Percentiles rank a stretch among this genome's conserved stretches.
These are phyloP conservation scores for Paecilomyces variotii DNA, from an alignment of 2,329 filamentous ascomycete genomes.

Conservation along the genomic window DNA sequence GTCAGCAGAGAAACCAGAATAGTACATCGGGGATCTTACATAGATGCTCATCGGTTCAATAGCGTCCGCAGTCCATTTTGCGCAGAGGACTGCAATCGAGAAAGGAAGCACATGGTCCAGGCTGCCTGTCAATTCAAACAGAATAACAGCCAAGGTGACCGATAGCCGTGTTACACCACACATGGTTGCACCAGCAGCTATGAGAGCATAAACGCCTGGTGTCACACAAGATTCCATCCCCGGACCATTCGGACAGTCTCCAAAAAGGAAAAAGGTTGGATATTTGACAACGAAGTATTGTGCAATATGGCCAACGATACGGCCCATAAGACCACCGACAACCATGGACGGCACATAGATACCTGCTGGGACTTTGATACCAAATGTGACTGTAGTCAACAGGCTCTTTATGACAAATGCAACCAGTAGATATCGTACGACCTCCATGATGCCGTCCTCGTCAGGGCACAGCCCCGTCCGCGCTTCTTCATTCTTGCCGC, in stretches of 20 bases:
- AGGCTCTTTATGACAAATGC: conserved; percentile 87
- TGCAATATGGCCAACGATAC: conserved; percentile 75
- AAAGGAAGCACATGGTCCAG: conserved; percentile 93
- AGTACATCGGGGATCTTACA: conserved; percentile 38
- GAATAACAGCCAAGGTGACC: conserved; percentile 86
- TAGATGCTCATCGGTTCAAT: conserved; percentile 94
- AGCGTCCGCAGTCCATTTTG: conserved; percentile 98
- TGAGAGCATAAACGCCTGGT: conserved; percentile 91
- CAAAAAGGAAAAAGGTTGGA: conserved; percentile 65
- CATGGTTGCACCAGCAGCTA: conserved; percentile 94
- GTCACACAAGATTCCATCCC: conserved; percentile 78
- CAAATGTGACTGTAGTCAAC: conserved; percentile 84
- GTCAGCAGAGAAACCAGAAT: conserved; percentile 10
- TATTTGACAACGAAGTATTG: conserved; percentile 73
- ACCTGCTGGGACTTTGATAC: conserved; percentile 90
- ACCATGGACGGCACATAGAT: conserved; percentile 99
- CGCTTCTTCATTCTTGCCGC: conserved; percentile 56
- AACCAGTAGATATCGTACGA: conserved; percentile 61
- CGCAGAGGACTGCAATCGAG: conserved; percentile 79
- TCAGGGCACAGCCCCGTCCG: conserved; percentile 74
- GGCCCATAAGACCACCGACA: conserved; percentile 83
- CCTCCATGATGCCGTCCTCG: conserved; percentile 66
- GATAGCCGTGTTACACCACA: conserved; percentile 91
- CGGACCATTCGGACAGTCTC: conserved; percentile 58
- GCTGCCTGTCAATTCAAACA: conserved; percentile 93